Evolutionary conservation across 768 basidiomycete species (phyloP), one percentile per base, ranked within the genome.

Genomic region (Pleurotus eryngii): DNA sequence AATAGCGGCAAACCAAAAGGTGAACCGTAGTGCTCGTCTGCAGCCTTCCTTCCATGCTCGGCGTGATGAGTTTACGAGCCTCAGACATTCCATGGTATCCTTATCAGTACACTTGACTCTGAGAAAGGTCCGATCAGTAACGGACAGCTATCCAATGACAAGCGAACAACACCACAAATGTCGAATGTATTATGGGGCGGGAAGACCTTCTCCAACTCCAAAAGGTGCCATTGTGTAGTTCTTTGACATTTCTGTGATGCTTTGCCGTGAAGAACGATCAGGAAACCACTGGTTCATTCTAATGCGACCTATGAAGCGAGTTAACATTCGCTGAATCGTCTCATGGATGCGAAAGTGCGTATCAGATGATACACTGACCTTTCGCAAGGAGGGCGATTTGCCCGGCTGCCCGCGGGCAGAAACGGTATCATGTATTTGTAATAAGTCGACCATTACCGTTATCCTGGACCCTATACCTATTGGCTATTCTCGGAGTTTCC

Each of bases 341-440:
- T 42, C 38, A 40, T 39, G 24, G 51, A 37, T 53, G 51, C 22
- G 51, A 53, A 53, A 17, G 37, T 9, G 11, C 39, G 17, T 22
- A 39, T 42, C 35, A 42, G 35, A 42, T 39, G 51, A 53, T 53
- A 40, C 15, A 39, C 22, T n/a, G 51, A 26, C 49, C 37, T n/a
- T 53, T 53, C 51, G 40, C 51, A 53, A 53, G 51, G 38, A 53
- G 17, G 51, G 51, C 51, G 51, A 53, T 40, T 39, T 53, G 51
- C 51, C 51, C 51, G 51, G 40, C 51, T 53, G 51, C 3, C 51
- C 51, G 51, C 51, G 51, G 51, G 22, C 9, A 26, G 39, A 53
- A 53, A 53, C 51, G 38, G 51, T 42, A 24, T n/a, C 39, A 38
- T 26, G 20, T 40, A 42, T 11, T 20, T 20, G 51, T 5, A 53